Evolutionary conservation across 371 early-diverging fungal species (phyloP).

Genomic region (Blakeslea trispora): DNA sequence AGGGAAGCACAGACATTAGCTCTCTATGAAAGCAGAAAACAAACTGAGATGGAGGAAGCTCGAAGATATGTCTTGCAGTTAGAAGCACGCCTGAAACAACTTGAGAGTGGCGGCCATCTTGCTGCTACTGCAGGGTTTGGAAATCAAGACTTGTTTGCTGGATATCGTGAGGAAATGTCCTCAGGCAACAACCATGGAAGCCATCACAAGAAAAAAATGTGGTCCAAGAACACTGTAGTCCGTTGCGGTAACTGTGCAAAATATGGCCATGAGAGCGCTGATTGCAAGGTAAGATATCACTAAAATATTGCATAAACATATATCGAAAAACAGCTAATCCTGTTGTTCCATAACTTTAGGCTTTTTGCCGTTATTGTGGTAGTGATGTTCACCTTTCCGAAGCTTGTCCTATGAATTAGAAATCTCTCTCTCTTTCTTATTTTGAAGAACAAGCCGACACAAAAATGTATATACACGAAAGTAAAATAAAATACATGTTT

Average conservation of each 20-base stretch:
- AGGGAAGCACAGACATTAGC: slow-evolving; percentile 52
- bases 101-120: slow-evolving; percentile 26
- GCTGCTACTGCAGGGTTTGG: slow-evolving; percentile 33
- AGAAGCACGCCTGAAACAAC: slow-evolving; percentile 23
- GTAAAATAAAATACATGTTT: too few relatives aligned
- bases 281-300: slow-evolving; percentile 43
- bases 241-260: slow-evolving; percentile 60
- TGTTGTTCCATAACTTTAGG: slow-evolving; percentile 13
- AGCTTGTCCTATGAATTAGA: slow-evolving; percentile 28
- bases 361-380: slow-evolving; percentile 46
- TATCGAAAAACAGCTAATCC: neutral
- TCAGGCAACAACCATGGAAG: neutral
- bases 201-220: slow-evolving; percentile 12
- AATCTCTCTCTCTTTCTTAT: too few relatives aligned
- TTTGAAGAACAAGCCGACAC: neutral
- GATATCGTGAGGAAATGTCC: slow-evolving; percentile 28
- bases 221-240: slow-evolving; percentile 22
- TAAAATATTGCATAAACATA: neutral
- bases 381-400: slow-evolving; percentile 42
- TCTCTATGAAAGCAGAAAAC: slow-evolving; percentile 50
- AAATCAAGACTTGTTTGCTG: slow-evolving; percentile 30
- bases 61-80: slow-evolving; percentile 35
- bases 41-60: slow-evolving; percentile 57
- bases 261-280: slow-evolving; percentile 51
- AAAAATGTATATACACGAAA: slow-evolving; percentile 4